Base-by-base conservation (phyloP, 305 asterid species). In the Fraxinus paxiana region DNA sequence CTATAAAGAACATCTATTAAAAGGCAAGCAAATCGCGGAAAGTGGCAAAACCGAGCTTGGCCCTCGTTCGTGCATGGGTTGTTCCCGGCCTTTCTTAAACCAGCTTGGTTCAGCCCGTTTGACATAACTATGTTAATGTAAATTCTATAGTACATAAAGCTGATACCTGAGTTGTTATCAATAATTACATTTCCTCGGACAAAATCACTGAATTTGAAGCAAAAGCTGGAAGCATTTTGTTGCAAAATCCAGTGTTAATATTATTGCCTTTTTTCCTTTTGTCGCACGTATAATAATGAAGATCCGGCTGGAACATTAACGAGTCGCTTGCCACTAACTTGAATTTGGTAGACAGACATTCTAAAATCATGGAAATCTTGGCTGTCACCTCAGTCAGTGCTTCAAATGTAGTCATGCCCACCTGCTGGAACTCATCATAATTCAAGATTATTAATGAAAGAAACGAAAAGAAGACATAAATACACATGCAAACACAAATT, bases 401-500 rank as follows among this genome's bases (percentile, higher is more conserved):
- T 30, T 69, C 74, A 30, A 26, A 26, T 65, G 35, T 26, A 69
- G 38, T 30, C 74, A 30, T 69, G 74, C 35, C 35, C 73, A 10
- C 31, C 35, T 12, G 73, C 35, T 84, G 82, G 80, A 80, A 67
- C 31, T 84, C 35, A 56, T 67, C 80, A 77, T 73, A 54, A 17
- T 54, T 54, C 63, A 5, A 54, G 63, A 17, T 54, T 17, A 15
- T 17, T n/a, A 17, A 54, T 13, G 18, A 46, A 46, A 46, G 18
- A 46, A 43, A 51, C 1, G 9, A 17, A 54, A n/a, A 6, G 9
- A 51, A 17, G 0, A 51, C 9, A 51, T 46, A 46, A 3, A 46
- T 46, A 46, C 59, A 46, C 56, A 0, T 46, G 56, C 24, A 51
- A 2, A 38, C 48, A 41, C 48, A 41, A 51, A n/a, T 51, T n/a